A percentile compares a stretch with the other conserved stretches of the same genome.
phyloP scores from a whole-genome alignment of 2,329 filamentous ascomycete genomes.

The Hirsutella thompsonii region DNA sequence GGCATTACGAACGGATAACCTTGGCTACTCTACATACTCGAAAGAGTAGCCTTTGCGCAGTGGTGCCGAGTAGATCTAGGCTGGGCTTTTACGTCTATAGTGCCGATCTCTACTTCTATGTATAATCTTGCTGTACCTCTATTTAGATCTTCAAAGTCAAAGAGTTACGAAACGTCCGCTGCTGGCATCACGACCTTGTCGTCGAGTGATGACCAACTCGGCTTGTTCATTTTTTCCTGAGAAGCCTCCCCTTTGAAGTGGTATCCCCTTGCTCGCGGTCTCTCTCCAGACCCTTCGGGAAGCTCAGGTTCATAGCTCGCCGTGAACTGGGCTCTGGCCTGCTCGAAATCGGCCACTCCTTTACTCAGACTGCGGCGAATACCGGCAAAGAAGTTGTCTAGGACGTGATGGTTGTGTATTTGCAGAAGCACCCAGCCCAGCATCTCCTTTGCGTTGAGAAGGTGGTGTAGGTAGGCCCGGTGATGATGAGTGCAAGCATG shows the following conservation, averaged over 20 bases:
- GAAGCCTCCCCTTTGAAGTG: constrained; percentile 61
- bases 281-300: constrained; percentile 60
- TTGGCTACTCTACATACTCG: too few species aligned
- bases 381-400: constrained; percentile 60
- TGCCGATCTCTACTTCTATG: too few species aligned
- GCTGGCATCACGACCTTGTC: constrained; percentile 3
- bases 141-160: too few species aligned
- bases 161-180: too few species aligned
- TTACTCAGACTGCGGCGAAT: constrained; percentile 51
- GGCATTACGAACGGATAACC: too few species aligned
- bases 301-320: constrained; percentile 54
- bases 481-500: constrained; percentile 78
- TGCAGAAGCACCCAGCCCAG: constrained; percentile 88
- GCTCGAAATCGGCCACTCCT: constrained; percentile 47
- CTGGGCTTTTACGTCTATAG: too few species aligned
- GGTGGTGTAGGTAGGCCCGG: constrained; percentile 74
- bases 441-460: constrained; percentile 89
- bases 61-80: too few species aligned
- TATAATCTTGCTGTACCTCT: too few species aligned
- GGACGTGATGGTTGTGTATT: constrained; percentile 71
- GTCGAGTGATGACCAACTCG: constrained; percentile 48
- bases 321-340: constrained; percentile 27
- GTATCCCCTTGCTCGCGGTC: constrained; percentile 72
- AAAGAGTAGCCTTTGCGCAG: too few species aligned
- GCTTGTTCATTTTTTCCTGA: constrained; percentile 53